Base-by-base conservation (phyloP, 1,139 yeast species). In the Suhomyces choctaworum region DNA sequence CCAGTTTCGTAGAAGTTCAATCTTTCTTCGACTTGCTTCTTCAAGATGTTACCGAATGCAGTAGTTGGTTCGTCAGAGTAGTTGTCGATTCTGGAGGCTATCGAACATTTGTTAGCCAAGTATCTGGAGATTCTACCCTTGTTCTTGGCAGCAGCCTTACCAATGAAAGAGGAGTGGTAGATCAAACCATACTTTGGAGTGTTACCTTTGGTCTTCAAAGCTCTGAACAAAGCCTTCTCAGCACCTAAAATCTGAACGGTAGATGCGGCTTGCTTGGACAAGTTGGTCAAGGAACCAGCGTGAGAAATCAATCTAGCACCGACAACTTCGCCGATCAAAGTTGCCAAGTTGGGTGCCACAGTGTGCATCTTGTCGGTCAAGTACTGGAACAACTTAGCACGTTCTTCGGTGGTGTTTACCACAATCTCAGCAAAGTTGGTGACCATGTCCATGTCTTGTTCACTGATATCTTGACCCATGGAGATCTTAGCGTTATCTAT, bases 191-290 rank as follows among this genome's bases (percentile, higher is more conserved):
- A 92, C 70, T 94, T 92, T 60, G 99, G 99, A 49, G 99, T 94
- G 65, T 92, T 95, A 60, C 90, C 96, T 72, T 92, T 92, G 44
- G 99, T 94, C 75, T 92, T 92, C 61, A 92, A 80, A 45, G 98
- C 98, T 73, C 97, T 83, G 77, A 94, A 94, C 48, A 94, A 76
- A 32, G 98, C 98, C 78, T 94, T 94, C 72, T 94, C 99, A 50
- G 99, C 98, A 70, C 99, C 99, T 62, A 94, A 78, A 56, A 94
- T 92, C 76, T 94, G 99, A 46, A 94, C 88, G 41, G 98, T 92
- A 22, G 98, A 92, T 48, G 99, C 97, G 51, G 99, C 97, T 47
- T 96, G 95, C 73, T 92, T 92, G 46, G 98, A 95, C 56, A 92
- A 76, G 50, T 92, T 87, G 54, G 92, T 83, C 57, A 92, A 75